A percentile compares a stretch with the other conserved stretches of the same genome.
These are phyloP conservation scores for Atkinsonella texensis DNA, from an alignment of 2,329 filamentous ascomycete genomes.

Conservation along the genomic window DNA sequence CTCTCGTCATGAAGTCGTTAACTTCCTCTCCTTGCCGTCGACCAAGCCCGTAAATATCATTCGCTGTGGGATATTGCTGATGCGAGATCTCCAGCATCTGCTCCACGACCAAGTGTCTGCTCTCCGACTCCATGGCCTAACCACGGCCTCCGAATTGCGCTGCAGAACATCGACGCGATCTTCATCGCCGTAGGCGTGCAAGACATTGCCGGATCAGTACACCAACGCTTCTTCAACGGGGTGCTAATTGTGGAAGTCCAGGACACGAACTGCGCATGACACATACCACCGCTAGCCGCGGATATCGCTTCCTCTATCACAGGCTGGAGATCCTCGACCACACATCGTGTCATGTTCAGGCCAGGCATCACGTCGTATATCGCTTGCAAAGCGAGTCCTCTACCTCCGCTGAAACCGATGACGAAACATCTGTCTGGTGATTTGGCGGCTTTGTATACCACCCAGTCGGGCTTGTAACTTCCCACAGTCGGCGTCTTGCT, in stretches of 20 bases:
- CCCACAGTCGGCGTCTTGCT: slow-evolving; percentile 13
- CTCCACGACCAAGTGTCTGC: slow-evolving; percentile 22
- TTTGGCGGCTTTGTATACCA: slow-evolving; percentile 5
- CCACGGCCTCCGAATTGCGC: slow-evolving; percentile 14
- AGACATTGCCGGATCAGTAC: slow-evolving; percentile 25
- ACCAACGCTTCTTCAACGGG: slow-evolving; percentile 17
- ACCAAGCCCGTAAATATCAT: slow-evolving; percentile 22
- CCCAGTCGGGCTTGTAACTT: slow-evolving; percentile 21
- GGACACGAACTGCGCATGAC: not conserved
- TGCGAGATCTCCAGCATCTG: slow-evolving; percentile 17
- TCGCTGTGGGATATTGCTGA: slow-evolving; percentile 12
- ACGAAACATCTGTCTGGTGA: slow-evolving; percentile 5
- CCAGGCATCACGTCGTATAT: slow-evolving; percentile 7
- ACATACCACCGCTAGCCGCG: slow-evolving; percentile 4
- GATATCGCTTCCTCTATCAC: slow-evolving; percentile 13
- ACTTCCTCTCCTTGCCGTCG: slow-evolving; percentile 21
- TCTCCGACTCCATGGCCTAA: slow-evolving; percentile 22
- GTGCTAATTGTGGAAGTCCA: slow-evolving; percentile 13
- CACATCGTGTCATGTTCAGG: slow-evolving; percentile 5
- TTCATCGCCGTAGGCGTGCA: slow-evolving; percentile 25
- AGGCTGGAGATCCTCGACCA: slow-evolving; percentile 6
- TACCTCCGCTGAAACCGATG: slow-evolving; percentile 11
- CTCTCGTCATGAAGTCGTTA: slow-evolving; percentile 11
- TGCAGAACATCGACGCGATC: slow-evolving; percentile 19
- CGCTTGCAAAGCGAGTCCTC: slow-evolving; percentile 11